A percentile compares a stretch with the other conserved stretches of the same genome.
These are phyloP conservation scores for Nepenthes gracilis DNA, from an alignment of 148 eudicot species.

Conservation along the genomic window DNA sequence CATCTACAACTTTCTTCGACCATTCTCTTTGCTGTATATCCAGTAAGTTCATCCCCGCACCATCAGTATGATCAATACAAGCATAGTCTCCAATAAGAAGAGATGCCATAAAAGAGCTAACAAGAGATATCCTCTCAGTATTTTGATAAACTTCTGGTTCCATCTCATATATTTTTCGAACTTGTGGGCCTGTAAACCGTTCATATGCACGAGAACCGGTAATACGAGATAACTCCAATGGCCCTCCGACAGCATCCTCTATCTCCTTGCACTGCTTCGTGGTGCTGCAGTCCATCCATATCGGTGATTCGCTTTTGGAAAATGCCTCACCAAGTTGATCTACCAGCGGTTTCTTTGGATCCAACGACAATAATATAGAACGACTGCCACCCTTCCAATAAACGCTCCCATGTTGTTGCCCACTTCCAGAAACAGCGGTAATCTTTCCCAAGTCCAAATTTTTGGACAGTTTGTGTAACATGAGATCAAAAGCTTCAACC, in stretches of 20 bases:
- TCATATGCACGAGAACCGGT: conserved; percentile 86
- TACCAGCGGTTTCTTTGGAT: conserved; percentile 40
- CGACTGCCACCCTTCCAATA: conserved; percentile 77
- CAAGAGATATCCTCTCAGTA: conserved; percentile 87
- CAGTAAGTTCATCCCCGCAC: conserved; percentile 95
- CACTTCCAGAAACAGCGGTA: conserved; percentile 80
- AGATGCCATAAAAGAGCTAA: conserved; percentile 85
- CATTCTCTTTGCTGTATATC: conserved; percentile 67
- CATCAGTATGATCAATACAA: conserved; percentile 87
- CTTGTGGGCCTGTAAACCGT: conserved; percentile 78
- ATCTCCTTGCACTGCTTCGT: conserved; percentile 83
- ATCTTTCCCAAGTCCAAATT: conserved; percentile 58
- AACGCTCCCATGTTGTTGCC: conserved; percentile 92
- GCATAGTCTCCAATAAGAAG: conserved; percentile 69
- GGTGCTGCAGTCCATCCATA: conserved; percentile 96
- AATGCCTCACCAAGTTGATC: conserved; percentile 65
- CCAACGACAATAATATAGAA: conserved; percentile 36
- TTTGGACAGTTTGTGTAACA: conserved; percentile 42
- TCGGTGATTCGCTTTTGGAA: conserved; percentile 64
- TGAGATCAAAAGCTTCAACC: conserved; percentile 80
- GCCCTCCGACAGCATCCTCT: conserved; percentile 85
- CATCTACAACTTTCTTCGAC: conserved; percentile 72
- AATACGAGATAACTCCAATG: conserved; percentile 56
- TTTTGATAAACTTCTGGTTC: conserved; percentile 46
- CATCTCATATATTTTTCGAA: conserved; percentile 62